Percentiles rank a stretch among this genome's conserved stretches.
phyloP scores from a whole-genome alignment of 1,284 basidiomycete genomes.

The Phellinidium pouzarii region DNA sequence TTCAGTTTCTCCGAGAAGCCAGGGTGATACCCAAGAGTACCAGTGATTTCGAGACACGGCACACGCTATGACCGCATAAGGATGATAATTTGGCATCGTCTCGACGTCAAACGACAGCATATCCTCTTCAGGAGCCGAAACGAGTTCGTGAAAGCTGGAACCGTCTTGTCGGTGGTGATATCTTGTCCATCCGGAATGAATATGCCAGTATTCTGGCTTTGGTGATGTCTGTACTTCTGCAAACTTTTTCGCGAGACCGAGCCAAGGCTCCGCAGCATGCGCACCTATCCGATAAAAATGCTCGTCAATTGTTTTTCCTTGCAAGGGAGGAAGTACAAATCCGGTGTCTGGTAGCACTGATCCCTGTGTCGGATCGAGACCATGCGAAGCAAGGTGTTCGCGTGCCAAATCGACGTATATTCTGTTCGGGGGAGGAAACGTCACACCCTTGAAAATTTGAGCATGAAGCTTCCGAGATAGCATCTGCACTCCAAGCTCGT shows the following conservation, averaged over 20 bases:
- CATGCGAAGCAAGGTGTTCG: slow-evolving; percentile 75
- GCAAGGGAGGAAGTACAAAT: slow-evolving; percentile 81
- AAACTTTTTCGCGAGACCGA: slow-evolving; percentile 66
- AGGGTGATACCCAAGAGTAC: slow-evolving; percentile 97
- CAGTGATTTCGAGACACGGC: slow-evolving; percentile 80
- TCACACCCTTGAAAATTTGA: slow-evolving; percentile 76
- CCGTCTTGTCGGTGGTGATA: slow-evolving; percentile 66
- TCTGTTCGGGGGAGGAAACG: slow-evolving; percentile 57
- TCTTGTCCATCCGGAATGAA: slow-evolving; percentile 86
- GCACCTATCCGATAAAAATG: slow-evolving; percentile 85
- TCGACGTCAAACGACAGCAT: slow-evolving; percentile 92
- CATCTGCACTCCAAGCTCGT: slow-evolving; percentile 89
- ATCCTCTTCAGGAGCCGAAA: slow-evolving; percentile 61
- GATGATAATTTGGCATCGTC: slow-evolving; percentile 79
- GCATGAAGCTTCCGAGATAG: slow-evolving; percentile 74
- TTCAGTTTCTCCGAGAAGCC: slow-evolving; percentile 69
- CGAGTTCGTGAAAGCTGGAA: slow-evolving; percentile 57
- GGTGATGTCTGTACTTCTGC: slow-evolving; percentile 51
- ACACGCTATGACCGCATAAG: slow-evolving; percentile 85
- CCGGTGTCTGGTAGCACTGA: slow-evolving; percentile 72
- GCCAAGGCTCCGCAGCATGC: slow-evolving; percentile 75
- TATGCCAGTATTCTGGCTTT: slow-evolving; percentile 66
- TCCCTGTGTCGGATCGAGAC: slow-evolving; percentile 74
- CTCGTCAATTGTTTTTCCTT: slow-evolving; percentile 78
- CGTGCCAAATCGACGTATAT: slow-evolving; percentile 69